Base-by-base conservation (phyloP, 257 asterid genomes). In the Avicennia marina region DNA sequence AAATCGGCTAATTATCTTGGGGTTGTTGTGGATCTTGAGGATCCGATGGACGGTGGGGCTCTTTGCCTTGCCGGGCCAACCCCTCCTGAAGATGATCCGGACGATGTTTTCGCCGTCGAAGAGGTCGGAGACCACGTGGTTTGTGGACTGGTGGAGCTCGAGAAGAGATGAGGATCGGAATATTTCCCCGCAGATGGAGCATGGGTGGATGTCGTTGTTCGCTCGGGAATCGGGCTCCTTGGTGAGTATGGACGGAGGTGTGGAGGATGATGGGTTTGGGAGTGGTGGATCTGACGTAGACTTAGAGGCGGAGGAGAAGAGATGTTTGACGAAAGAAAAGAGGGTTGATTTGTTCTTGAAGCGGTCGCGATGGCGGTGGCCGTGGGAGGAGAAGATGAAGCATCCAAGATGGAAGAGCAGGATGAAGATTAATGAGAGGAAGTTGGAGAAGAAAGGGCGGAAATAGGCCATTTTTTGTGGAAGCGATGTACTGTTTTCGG, bases 181-280 rank as follows among this genome's bases (percentile, higher is more conserved):
- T 29, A 90, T 58, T 72, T 87, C 94, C 1, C 96, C 96, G 72
- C 98, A 90, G 42, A 72, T n/a, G 17, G 89, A 43, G 42, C 98
- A 90, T 0, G 96, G 96, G 70, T 66, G 68, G 57, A 89, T 72
- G 9, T 80, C 32, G 31, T n/a, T 47, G 24, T 17, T 53, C 74
- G n/a, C n/a, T n/a, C n/a, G n/a, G n/a, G n/a, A n/a, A n/a, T n/a
- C n/a, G n/a, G n/a, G n/a, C n/a, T n/a, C n/a, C n/a, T n/a, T n/a
- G n/a, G n/a, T 7, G 69, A 47, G 40, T n/a, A 69, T 10, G 27
- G 41, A 44, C 16, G 96, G 84, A 46, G 88, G 83, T 0, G 90
- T 78, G 62, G 98, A 90, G 65, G 96, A 90, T 0, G 84, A 78
- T 0, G 95, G 97, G 4, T 95, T 86, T 2, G 85, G 81, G 53